Base-by-base conservation (phyloP, 768 basidiomycete genomes). In the Mycena galericulata region DNA sequence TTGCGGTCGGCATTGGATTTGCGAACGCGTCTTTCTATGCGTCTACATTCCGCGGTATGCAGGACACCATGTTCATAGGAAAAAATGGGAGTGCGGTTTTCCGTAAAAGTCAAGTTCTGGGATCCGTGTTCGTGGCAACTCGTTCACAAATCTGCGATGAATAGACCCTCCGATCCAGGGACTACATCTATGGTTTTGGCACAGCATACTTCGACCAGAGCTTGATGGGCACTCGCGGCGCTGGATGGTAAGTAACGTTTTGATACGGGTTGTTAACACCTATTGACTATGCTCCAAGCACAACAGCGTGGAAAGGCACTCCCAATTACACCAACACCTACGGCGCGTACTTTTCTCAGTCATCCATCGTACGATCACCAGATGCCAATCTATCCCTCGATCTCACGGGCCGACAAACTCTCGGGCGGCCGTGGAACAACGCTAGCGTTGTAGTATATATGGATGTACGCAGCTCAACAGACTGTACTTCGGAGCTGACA, bases 1-100 rank as follows among this genome's bases (percentile, higher is more conserved):
- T 86, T 17, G 83, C 81, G 24, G 79, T 80, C 11, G 80, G 79
- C 36, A 78, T 85, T 20, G 80, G 79, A 3, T 82, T 84, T 60
- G 80, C 83, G 5, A 86, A 87, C 46, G 82, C 83, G 27, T 85
- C 84, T 1, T 86, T 85, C 68, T 85, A 83, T 63, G 80, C 80
- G 1, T 84, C 81, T 49, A 77, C 79, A 1, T 83, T 83, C 54
- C 76, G 79, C 0, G 83, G 82, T 49, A 84, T 79, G 62, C 83
- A 85, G 65, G 83, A 84, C 54, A 86, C 86, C 0, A 82, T 82
- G 78, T 84, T 81, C 71, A 78, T 82, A 1, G 86, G 86, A 0
- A 72, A 74, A 8, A 83, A 76, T 27, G 80, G 78, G 7, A 79
- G 76, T 70, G 82, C 83, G 0, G 83, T 83, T 65, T 81, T 79